phyloP scores from a whole-genome alignment of 1,284 basidiomycete species.

The Veloboletus limbatus region DNA sequence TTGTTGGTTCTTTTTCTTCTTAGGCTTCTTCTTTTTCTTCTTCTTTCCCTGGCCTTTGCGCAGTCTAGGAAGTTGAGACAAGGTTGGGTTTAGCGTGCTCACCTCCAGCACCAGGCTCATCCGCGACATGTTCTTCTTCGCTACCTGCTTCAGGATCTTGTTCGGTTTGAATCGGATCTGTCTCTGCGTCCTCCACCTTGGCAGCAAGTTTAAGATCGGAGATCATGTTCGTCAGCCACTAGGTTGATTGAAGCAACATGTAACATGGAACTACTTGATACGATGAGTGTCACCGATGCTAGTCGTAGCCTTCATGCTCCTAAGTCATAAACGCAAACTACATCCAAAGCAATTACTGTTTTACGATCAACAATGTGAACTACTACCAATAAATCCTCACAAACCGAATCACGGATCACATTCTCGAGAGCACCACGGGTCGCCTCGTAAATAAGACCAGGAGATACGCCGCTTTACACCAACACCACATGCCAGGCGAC shows the following conservation, averaged over 20 bases:
- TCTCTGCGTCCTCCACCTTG: constrained; percentile 12
- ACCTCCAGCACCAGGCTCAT: constrained; percentile 23
- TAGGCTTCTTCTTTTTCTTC: constrained; percentile 93
- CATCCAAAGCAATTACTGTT: constrained; percentile 78
- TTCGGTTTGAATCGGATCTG: constrained; percentile 9
- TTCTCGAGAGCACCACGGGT: constrained; percentile 85
- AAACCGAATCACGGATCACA: no score
- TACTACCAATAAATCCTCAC: constrained; percentile 14
- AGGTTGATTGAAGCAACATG: no score
- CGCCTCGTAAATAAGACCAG: constrained; percentile 79
- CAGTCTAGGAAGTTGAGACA: constrained; percentile 1
- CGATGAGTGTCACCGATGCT: constrained; percentile 8
- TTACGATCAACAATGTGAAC: constrained; percentile 37
- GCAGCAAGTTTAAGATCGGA: constrained; percentile 14
- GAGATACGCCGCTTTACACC: constrained; percentile 85
- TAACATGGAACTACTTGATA: no score
- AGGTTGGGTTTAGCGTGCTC: constrained; percentile 5
- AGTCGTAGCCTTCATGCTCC: no score
- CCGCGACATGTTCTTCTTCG: constrained; percentile 26
- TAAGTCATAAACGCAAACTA: constrained; percentile 83
- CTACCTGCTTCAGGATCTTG: constrained; percentile 28
- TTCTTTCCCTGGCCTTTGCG: constrained; percentile 74
- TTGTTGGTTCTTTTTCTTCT: constrained; percentile 81
- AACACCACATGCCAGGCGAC: constrained; percentile 82
- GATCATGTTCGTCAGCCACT: no score